Evolutionary conservation across 73 alveolate genomes (phyloP).

Genomic region (Tetrahymena malaccensis): DNA sequence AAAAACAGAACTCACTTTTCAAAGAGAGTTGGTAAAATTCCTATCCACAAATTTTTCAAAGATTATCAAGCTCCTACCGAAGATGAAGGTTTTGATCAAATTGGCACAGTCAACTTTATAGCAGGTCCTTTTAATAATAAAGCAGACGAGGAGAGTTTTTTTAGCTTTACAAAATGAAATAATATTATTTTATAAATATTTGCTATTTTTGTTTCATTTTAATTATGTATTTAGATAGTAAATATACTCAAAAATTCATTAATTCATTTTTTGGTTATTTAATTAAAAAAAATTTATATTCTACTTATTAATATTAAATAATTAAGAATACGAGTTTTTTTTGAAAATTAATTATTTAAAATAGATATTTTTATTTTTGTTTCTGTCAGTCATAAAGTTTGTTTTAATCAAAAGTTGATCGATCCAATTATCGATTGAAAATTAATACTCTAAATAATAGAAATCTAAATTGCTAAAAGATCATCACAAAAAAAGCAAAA

Average conservation of each 20-base stretch:
- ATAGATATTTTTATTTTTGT: not conserved
- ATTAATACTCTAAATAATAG: too few relatives aligned
- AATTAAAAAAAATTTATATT: too few relatives aligned
- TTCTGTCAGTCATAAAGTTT: not conserved
- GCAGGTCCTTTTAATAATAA: slow-evolving; percentile 95
- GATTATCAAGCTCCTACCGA: slow-evolving; percentile 71
- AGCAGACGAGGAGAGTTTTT: slow-evolving; percentile 79
- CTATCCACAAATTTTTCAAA: slow-evolving; percentile 85
- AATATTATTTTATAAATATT: not conserved
- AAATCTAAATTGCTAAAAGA: too few relatives aligned
- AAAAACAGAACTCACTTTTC: slow-evolving; percentile 80
- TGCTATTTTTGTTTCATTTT: too few relatives aligned
- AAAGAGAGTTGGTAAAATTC: slow-evolving; percentile 75
- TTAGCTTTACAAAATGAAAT: slow-evolving; percentile 46
- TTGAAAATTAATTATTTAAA: not conserved
- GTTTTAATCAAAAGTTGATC: not conserved
- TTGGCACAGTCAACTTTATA: slow-evolving; percentile 63
- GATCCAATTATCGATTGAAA: too few relatives aligned
- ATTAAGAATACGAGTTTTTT: too few relatives aligned
- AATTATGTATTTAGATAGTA: too few relatives aligned
- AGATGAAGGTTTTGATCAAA: slow-evolving; percentile 83
- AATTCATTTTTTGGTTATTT: too few relatives aligned
- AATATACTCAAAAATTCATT: too few relatives aligned
- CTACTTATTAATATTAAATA: not conserved
- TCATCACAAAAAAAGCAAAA: too few relatives aligned